These are phyloP conservation scores for Colletotrichum falcatum DNA, from an alignment of 2,329 filamentous ascomycete species.

Conservation along the genomic window DNA sequence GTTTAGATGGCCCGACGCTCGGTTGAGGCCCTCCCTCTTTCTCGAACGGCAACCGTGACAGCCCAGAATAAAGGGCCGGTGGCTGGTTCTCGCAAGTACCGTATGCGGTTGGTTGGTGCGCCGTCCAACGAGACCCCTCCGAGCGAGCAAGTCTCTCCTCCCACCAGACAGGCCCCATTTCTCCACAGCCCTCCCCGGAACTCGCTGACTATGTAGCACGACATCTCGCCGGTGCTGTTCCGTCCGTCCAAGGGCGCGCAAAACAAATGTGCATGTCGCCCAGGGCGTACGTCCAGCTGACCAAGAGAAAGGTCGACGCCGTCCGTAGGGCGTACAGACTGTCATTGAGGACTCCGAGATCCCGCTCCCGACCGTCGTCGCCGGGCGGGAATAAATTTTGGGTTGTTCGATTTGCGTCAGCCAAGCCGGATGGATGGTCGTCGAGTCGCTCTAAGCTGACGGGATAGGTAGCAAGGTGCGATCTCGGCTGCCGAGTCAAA, in stretches of 20 bases:
- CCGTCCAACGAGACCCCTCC: not conserved
- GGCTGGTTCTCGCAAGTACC: not conserved
- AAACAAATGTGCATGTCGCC: not conserved
- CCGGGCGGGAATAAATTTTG: constrained; percentile 29
- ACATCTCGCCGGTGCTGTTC: constrained; percentile 5
- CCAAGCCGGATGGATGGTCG: not conserved
- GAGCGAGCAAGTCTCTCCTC: not conserved
- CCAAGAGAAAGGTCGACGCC: not conserved
- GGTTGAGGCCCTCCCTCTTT: not conserved
- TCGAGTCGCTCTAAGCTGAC: not conserved
- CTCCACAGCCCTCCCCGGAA: not conserved
- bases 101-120: not conserved
- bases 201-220: constrained; percentile 14
- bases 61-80: not conserved
- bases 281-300: constrained; percentile 6
- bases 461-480: not conserved
- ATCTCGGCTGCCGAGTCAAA: constrained; percentile 14
- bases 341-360: not conserved
- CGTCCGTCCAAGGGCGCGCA: not conserved
- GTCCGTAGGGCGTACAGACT: not conserved
- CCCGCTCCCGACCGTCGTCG: constrained; percentile 22
- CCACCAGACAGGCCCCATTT: not conserved
- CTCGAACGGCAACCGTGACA: not conserved
- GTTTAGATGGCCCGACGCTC: not conserved
- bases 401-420: not conserved